Evolutionary conservation across 139 green algal genomes (phyloP), one percentile per base, ranked within the genome.

Genomic region (Chlorella sp.): DNA sequence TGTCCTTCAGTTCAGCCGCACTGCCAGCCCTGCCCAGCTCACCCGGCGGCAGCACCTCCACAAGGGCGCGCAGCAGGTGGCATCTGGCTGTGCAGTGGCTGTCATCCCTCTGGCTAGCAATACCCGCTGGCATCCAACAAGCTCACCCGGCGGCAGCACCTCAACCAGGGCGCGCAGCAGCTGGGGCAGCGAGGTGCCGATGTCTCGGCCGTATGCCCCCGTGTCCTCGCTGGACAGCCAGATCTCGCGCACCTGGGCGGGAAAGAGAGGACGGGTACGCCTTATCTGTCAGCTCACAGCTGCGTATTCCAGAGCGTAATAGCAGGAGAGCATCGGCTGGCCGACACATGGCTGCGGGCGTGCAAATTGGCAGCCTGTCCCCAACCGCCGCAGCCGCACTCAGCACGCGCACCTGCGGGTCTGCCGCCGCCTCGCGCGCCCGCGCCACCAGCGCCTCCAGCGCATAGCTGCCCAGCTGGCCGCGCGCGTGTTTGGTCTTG

Each of bases 401-500:
- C n/a, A n/a, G n/a, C n/a, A n/a, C n/a, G n/a, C 43, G 6, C 62
- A 75, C 72, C 74, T 69, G 75, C 30, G 83, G 62, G 38, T 87
- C 83, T 22, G 75, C 75, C 24, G 65, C 83, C 17, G 83, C 83
- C 2, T 38, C 58, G 90, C 89, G 85, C 86, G 73, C 24, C 0
- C 95, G 83, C 17, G 73, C 83, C 26, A 95, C 92, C 46, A 98
- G 86, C 7, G 86, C 92, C 17, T 88, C 83, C 14, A 84, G 87
- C 77, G 90, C 88, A 82, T 98, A 97, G 80, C 80, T 92, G 82
- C 94, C 94, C 67, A 98, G 93, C 40, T 97, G 87, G 22, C 96
- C 96, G 1, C 96, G 86, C 13, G 96, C 96, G 85, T 98, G 96
- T 84, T 98, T 98, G 32, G 96, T 99, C 90, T 99, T 99, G 96